phyloP scores from a whole-genome alignment of 495 filamentous ascomycete species.

The Diplogelasinospora grovesii region DNA sequence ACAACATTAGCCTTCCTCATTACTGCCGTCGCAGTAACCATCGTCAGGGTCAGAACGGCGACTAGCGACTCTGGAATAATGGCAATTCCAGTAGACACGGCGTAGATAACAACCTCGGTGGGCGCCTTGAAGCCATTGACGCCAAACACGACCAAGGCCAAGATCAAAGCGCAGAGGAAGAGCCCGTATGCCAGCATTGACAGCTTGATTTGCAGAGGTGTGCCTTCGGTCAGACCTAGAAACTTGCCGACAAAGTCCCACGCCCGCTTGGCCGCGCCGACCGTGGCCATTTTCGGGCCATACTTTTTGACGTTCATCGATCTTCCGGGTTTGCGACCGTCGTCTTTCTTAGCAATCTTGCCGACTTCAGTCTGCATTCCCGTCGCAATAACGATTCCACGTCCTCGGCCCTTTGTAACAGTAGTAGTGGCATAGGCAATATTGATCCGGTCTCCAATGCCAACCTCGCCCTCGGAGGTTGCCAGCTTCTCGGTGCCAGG shows the following conservation, averaged over 20 bases:
- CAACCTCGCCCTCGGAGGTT: slow-evolving; percentile 42
- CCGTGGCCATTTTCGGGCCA: slow-evolving; percentile 51
- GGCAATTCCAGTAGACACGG: slow-evolving; percentile 65
- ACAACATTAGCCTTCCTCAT: slow-evolving; percentile 76
- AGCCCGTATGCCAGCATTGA: slow-evolving; percentile 69
- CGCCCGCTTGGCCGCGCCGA: slow-evolving; percentile 49
- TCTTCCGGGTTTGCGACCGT: slow-evolving; percentile 53
- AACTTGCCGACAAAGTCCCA: slow-evolving; percentile 61
- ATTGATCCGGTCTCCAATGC: slow-evolving; percentile 60
- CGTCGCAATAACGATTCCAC: slow-evolving; percentile 59
- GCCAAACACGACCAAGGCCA: slow-evolving; percentile 75
- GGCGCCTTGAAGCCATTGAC: slow-evolving; percentile 61
- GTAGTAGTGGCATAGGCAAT: slow-evolving; percentile 64
- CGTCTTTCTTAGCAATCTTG: slow-evolving; percentile 67
- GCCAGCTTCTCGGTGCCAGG: slow-evolving; percentile 25
- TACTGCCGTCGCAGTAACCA: slow-evolving; percentile 68
- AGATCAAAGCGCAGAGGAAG: slow-evolving; percentile 64
- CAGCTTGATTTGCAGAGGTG: slow-evolving; percentile 75
- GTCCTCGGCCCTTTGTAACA: slow-evolving; percentile 61
- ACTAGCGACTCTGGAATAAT: slow-evolving; percentile 68
- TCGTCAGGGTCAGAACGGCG: slow-evolving; percentile 65
- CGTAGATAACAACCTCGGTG: slow-evolving; percentile 74
- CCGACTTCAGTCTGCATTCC: slow-evolving; percentile 82
- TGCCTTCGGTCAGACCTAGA: slow-evolving; percentile 70
- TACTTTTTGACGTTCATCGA: slow-evolving; percentile 60